Evolutionary conservation across 495 filamentous ascomycete species (phyloP), one percentile per base, ranked within the genome.

Genomic region (Podospora fimiseda): DNA sequence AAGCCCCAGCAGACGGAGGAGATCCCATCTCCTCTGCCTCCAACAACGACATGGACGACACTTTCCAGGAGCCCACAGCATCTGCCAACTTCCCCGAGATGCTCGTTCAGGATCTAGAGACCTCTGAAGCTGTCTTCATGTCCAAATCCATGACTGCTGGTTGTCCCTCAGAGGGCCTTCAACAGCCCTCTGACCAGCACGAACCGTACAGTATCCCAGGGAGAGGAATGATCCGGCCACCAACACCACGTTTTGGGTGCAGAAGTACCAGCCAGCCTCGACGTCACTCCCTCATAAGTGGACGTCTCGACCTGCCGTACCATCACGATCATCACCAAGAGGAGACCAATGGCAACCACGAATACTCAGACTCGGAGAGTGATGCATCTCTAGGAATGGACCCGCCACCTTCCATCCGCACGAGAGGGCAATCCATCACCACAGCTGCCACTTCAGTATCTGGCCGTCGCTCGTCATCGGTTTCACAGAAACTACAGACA

Each of bases 31-130:
- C 8, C 24, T 22, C 50, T 24, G 36, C 46, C 9, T 27, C 23
- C 43, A 45, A 22, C 9, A 43, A 33, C 46, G 51, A 57, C 33
- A 53, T 60, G 54, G 56, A 50, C 20, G 9, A 23, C 14, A 24
- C 37, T 30, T 13, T 21, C 22, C 21, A 47, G 6, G 59, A 66
- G 43, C 59, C 61, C 46, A 41, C 60, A 8, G 57, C 67, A 43
- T 65, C 60, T 43, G 63, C 59, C 56, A 76, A 70, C 59, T 57
- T 77, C 20, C 66, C 73, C 18, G 74, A 77, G 58, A 55, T 75
- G 47, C 63, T 77, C 14, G 72, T 63, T 11, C 57, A 61, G 43
- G 70, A 75, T 44, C 64, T 75, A 40, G 66, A 72, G 53, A 39
- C 50, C 9, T 74, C 73, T 30, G 51, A 59, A 40, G 55, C 60